Evolutionary conservation across 2,329 filamentous ascomycete species (phyloP), one percentile per base, ranked within the genome.

Genomic region (Arthrobotrys conoides): DNA sequence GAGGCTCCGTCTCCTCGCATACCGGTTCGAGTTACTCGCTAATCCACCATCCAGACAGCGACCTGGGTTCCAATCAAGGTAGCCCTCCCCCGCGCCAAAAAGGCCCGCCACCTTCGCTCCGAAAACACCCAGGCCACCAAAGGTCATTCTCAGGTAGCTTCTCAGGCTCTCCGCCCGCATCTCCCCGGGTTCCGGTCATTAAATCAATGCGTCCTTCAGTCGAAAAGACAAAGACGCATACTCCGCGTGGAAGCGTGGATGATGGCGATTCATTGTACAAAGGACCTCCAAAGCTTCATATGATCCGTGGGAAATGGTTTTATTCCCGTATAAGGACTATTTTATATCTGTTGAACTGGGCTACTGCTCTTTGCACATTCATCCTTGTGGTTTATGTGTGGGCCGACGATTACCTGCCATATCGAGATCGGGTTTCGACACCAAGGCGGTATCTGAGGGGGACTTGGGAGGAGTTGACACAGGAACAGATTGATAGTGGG

Each of bases 231-330:
- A 72, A 79, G 30, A 66, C 69, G 27, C 76, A 70, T 55, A 70
- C 70, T 6, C 65, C 76, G 36, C 70, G 76, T 24, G 70, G 76
- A 5, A 79, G 76, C 59, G 55, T 75, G 20, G 70, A 75, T 36
- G 66, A 70, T 70, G 66, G 51, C 53, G 68, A 79, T 24, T 73
- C 75, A 1, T 49, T 79, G 9, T 49, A 69, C 41, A 79, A 73
- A 33, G 57, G 57, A 3, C 70, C 64, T 22, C 36, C 66, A 41
- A 79, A 79, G 65, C 64, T 75, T 44, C 76, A 75, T 36, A 79
- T 79, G 76, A 67, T 79, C 49, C 76, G 76, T 48, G 76, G 76
- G n/a, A 79, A 79, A 65, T 79, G 76, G 76, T 66, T 75, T 30
- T 75, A 70, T 41, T 61, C 70, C 18, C 53, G 76, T 27, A 30